phyloP scores from a whole-genome alignment of 371 early-diverging fungal genomes.

The Haplosporangium sp. region DNA sequence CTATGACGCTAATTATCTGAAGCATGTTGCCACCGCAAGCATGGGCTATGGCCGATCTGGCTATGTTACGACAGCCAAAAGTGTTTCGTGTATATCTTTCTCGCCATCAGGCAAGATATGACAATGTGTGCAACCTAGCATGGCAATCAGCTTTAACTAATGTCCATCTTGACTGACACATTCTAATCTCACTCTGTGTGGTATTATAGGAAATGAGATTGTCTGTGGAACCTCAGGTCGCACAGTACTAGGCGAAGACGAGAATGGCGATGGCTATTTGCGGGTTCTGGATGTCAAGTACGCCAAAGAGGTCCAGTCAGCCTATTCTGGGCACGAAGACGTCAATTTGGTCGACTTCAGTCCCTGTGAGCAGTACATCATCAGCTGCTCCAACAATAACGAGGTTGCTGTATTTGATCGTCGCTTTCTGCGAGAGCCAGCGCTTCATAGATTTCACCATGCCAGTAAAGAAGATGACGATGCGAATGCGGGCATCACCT shows the following conservation, averaged over 20 bases:
- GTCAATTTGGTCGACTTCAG: conserved; percentile 51
- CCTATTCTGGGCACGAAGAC: conserved; percentile 29
- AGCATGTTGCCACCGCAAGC: conserved; percentile 2
- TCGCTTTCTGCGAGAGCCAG: conserved; percentile 8
- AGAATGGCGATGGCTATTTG: conserved; percentile 32
- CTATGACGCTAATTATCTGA: conserved; percentile 30
- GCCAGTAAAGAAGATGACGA: conserved; percentile 10
- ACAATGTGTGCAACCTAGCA: too few relatives aligned
- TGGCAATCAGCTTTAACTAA: too few relatives aligned
- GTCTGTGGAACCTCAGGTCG: conserved; percentile 49
- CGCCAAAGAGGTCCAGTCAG: conserved; percentile 16
- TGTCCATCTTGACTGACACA: background rate
- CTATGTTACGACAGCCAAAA: background rate
- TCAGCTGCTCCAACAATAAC: conserved; percentile 34
- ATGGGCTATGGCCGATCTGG: conserved; percentile 15
- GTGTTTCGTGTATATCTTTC: conserved; percentile 43
- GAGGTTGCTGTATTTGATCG: conserved; percentile 50
- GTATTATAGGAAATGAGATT: conserved; percentile 16
- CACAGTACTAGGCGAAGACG: conserved; percentile 22
- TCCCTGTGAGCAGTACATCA: conserved; percentile 39
- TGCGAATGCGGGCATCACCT: conserved; percentile 29
- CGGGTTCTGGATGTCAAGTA: conserved; percentile 26
- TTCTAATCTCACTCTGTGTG: background rate
- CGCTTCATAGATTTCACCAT: conserved; percentile 31
- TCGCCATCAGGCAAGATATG: conserved; percentile 23